phyloP scores from a whole-genome alignment of 148 eudicot species.

The Rhododendron ovatum region DNA sequence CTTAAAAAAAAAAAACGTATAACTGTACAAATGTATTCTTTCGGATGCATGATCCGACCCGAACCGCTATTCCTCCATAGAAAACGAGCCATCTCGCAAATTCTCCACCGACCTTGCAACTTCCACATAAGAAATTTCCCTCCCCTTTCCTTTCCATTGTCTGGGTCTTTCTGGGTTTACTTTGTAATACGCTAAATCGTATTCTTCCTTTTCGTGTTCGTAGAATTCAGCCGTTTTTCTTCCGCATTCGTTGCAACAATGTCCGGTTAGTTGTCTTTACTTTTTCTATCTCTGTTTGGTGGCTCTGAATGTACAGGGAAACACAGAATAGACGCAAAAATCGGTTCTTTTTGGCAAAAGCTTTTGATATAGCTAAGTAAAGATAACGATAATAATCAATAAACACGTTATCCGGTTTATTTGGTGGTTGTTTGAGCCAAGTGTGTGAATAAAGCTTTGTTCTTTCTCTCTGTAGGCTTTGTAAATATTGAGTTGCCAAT shows the following conservation, averaged over 20 bases:
- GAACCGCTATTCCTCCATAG: no score
- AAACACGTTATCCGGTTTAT: background rate
- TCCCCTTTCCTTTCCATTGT: background rate
- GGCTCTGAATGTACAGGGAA: background rate
- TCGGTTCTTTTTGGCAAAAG: no score
- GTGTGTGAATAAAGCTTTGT: background rate
- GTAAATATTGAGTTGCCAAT: conserved; percentile 40
- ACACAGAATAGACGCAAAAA: background rate
- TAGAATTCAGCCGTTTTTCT: background rate
- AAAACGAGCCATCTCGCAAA: background rate
- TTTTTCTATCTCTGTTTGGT: background rate
- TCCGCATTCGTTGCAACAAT: background rate
- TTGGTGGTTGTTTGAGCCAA: background rate
- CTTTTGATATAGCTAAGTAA: background rate
- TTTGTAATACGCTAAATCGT: background rate
- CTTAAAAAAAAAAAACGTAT: no score
- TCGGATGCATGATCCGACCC: no score
- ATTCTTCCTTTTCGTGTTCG: background rate
- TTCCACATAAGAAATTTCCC: background rate
- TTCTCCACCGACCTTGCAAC: background rate
- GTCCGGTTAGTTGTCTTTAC: background rate
- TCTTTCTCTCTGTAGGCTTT: background rate
- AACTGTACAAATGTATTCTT: no score
- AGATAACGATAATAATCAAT: background rate
- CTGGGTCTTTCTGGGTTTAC: background rate